Percentiles rank a stretch among this genome's conserved stretches.
Evolutionary conservation across 192 early-diverging fungal genomes (phyloP).

Genomic region (Helicostylum pulchrum): DNA sequence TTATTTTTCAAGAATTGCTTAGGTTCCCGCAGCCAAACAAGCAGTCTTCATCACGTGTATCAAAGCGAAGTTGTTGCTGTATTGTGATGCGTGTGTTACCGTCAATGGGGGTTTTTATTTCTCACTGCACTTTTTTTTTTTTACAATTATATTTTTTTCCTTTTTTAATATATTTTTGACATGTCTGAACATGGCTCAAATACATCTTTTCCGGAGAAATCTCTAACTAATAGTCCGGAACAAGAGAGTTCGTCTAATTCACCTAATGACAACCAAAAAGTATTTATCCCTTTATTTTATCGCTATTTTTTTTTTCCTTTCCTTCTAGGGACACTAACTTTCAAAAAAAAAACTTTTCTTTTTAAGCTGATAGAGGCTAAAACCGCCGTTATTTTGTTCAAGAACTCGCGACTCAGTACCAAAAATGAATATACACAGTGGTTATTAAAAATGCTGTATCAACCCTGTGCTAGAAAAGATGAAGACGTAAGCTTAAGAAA

Average conservation of each 20-base stretch:
- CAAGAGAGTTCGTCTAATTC: no score
- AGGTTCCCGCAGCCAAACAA: neutral
- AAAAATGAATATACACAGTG: constrained; percentile 36
- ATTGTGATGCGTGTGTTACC: no score
- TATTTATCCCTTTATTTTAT: neutral
- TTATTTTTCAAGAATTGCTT: neutral
- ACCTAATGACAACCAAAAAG: no score
- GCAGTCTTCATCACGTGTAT: neutral
- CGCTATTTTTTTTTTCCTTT: neutral
- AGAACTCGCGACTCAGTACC: constrained; percentile 23
- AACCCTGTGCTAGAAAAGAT: constrained; percentile 19
- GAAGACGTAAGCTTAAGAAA: constrained; percentile 11
- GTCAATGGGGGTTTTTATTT: no score
- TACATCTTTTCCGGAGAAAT: neutral
- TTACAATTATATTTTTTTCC: no score
- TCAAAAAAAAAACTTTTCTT: neutral
- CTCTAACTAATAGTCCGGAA: neutral
- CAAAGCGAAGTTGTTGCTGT: neutral
- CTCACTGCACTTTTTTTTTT: no score
- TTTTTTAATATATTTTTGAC: neutral
- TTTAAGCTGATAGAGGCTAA: constrained; percentile 28
- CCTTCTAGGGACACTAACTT: no score
- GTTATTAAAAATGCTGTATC: constrained; percentile 18
- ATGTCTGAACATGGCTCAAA: neutral
- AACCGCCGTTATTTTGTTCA: constrained; percentile 23